phyloP scores from a whole-genome alignment of 148 eudicot genomes.

The Vaccinium corymbosum region DNA sequence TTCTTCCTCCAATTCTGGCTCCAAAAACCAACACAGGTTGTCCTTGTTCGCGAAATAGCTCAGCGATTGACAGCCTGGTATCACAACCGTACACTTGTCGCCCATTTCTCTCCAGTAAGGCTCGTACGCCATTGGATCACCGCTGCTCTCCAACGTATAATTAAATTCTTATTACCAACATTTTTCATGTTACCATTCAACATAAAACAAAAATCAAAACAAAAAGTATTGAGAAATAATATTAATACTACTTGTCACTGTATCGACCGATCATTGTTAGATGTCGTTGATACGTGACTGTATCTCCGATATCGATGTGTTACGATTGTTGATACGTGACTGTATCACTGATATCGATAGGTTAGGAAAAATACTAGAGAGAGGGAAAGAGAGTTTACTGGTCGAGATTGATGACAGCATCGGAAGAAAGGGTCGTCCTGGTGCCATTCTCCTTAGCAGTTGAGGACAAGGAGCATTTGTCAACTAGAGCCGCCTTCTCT shows the following conservation, averaged over 20 bases:
- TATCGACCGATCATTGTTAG: neutral
- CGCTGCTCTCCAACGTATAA: conserved; percentile 38
- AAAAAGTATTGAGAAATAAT: neutral
- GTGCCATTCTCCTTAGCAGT: conserved; percentile 11
- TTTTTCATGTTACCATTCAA: neutral
- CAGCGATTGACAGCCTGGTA: conserved; percentile 43
- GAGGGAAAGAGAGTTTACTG: conserved; percentile 25
- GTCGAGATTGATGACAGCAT: conserved; percentile 30
- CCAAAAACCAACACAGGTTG: conserved; percentile 45
- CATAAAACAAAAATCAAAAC: neutral
- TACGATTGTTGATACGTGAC: neutral
- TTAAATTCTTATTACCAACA: neutral
- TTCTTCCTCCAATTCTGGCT: conserved; percentile 51
- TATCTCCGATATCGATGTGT: too few species aligned
- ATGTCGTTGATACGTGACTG: neutral
- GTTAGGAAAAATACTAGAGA: neutral
- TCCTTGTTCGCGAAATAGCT: conserved; percentile 51
- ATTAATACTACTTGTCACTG: neutral
- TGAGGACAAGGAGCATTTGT: conserved; percentile 13
- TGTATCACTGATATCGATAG: neutral
- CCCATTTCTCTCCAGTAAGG: conserved; percentile 49
- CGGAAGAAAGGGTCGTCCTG: conserved; percentile 6
- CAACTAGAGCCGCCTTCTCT: conserved; percentile 6
- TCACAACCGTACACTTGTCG: conserved; percentile 35
- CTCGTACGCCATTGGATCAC: conserved; percentile 63